A percentile compares a stretch with the other conserved stretches of the same genome.
phyloP scores from a whole-genome alignment of 441 rosid genomes.

The Arabidopsis hybrid region DNA sequence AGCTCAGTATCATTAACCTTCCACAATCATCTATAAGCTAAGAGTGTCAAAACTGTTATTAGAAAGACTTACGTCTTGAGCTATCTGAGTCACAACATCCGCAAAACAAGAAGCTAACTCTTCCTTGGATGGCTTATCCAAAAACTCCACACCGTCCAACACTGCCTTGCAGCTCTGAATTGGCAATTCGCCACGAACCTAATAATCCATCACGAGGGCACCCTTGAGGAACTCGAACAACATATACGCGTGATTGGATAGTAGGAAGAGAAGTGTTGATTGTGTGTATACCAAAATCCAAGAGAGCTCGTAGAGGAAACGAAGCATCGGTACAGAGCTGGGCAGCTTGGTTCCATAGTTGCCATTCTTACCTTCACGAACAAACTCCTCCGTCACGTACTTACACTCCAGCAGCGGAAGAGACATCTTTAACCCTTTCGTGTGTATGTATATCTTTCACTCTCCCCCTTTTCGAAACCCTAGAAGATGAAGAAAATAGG shows the following conservation, averaged over 20 bases:
- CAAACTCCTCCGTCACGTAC: constrained; percentile 72
- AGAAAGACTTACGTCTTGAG: constrained; percentile 75
- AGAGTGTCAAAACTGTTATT: constrained; percentile 12
- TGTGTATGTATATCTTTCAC: not conserved
- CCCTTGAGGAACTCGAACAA: constrained; percentile 39
- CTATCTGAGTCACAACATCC: constrained; percentile 91
- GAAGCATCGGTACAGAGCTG: constrained; percentile 77
- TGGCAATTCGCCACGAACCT: constrained; percentile 97
- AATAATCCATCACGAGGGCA: constrained; percentile 38
- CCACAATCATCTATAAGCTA: constrained; percentile 12
- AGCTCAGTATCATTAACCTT: constrained; percentile 3
- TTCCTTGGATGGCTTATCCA: constrained; percentile 56
- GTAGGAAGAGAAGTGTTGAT: constrained; percentile 25
- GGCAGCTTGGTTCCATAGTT: constrained; percentile 63
- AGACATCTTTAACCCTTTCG: constrained; percentile 48
- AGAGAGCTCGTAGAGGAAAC: constrained; percentile 95
- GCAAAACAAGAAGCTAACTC: constrained; percentile 80
- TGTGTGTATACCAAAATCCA: constrained; percentile 65
- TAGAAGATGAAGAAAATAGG: constrained; percentile 44
- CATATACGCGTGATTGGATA: constrained; percentile 34
- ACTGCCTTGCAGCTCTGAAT: constrained; percentile 83
- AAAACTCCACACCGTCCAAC: constrained; percentile 72
- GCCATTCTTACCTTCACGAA: constrained; percentile 85
- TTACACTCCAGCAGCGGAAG: constrained; percentile 70
- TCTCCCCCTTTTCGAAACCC: constrained; percentile 34